These are phyloP conservation scores for Elsinoe batatas DNA, from an alignment of 2,329 filamentous ascomycete genomes.

Conservation along the genomic window DNA sequence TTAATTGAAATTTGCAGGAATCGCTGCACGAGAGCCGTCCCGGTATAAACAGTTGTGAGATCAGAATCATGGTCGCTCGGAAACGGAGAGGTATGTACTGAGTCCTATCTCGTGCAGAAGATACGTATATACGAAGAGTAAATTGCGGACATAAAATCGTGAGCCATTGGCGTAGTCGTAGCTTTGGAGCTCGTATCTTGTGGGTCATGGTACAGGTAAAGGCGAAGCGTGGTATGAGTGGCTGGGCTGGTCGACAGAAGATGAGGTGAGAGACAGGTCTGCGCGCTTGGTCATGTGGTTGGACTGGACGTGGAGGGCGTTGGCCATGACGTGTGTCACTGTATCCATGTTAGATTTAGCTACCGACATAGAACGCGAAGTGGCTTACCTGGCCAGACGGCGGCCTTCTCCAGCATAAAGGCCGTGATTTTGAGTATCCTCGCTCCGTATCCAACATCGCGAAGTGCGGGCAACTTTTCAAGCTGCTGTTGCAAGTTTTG, in stretches of 20 bases:
- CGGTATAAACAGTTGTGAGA: background rate
- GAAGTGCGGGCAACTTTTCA: slow-evolving; percentile 45
- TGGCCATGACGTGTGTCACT: slow-evolving; percentile 62
- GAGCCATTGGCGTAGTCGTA: background rate
- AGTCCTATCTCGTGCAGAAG: background rate
- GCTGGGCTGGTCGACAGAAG: background rate
- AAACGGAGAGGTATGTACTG: background rate
- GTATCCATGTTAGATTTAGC: slow-evolving; percentile 20
- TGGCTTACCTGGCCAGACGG: slow-evolving; percentile 79
- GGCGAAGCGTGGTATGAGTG: background rate
- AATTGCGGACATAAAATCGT: background rate
- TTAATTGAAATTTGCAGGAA: background rate
- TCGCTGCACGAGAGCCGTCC: slow-evolving; percentile 1
- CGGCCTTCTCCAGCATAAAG: slow-evolving; percentile 76
- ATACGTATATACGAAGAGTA: background rate
- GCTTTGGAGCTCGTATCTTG: slow-evolving; percentile 1
- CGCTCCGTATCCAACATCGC: slow-evolving; percentile 62
- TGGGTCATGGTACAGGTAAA: background rate
- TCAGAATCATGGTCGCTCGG: background rate
- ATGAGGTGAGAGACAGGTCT: slow-evolving; percentile 32
- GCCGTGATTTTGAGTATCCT: slow-evolving; percentile 78
- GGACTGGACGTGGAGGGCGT: slow-evolving; percentile 55
- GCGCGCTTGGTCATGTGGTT: slow-evolving; percentile 53
- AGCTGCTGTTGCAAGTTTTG: slow-evolving; percentile 26
- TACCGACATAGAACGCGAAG: slow-evolving; percentile 6